Evolutionary conservation across 305 asterid genomes (phyloP).

Genomic region (Rubia tinctorum): DNA sequence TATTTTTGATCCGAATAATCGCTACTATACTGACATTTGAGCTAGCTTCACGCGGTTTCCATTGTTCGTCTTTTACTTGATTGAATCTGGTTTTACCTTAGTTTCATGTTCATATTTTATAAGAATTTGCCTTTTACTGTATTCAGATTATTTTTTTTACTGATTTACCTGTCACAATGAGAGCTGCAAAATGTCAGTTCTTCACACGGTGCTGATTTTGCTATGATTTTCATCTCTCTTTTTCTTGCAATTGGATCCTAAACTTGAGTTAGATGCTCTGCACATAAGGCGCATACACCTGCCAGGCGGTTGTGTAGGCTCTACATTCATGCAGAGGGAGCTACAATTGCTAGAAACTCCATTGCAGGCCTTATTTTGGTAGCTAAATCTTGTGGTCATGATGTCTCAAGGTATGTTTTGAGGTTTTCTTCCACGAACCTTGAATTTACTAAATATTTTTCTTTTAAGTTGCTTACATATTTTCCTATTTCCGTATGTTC

Average conservation of each 20-base stretch:
- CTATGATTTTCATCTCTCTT: constrained; percentile 18
- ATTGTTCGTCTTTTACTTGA: too few relatives aligned
- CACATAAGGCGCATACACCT: constrained; percentile 94
- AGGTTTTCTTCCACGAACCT: constrained; percentile 16
- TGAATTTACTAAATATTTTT: background rate
- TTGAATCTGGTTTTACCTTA: background rate
- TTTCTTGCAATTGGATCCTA: constrained; percentile 30
- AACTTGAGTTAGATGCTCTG: too few relatives aligned
- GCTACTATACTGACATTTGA: background rate
- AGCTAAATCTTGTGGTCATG: constrained; percentile 87
- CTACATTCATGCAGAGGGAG: constrained; percentile 77
- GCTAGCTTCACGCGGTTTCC: constrained; percentile 7
- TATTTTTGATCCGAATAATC: too few relatives aligned
- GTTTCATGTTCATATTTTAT: constrained; percentile 5
- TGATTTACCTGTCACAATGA: constrained; percentile 8
- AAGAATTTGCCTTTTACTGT: background rate
- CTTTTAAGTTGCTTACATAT: constrained; percentile 14
- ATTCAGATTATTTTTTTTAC: background rate
- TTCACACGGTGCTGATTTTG: constrained; percentile 1
- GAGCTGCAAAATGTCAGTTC: background rate
- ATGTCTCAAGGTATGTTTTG: constrained; percentile 70
- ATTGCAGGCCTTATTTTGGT: constrained; percentile 81
- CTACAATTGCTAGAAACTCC: constrained; percentile 77
- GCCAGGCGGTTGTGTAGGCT: constrained; percentile 91
- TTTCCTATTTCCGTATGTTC: constrained; percentile 1